These are phyloP conservation scores for Nakazawaea wyomingensis DNA, from an alignment of 805 yeast genomes.

Conservation along the genomic window DNA sequence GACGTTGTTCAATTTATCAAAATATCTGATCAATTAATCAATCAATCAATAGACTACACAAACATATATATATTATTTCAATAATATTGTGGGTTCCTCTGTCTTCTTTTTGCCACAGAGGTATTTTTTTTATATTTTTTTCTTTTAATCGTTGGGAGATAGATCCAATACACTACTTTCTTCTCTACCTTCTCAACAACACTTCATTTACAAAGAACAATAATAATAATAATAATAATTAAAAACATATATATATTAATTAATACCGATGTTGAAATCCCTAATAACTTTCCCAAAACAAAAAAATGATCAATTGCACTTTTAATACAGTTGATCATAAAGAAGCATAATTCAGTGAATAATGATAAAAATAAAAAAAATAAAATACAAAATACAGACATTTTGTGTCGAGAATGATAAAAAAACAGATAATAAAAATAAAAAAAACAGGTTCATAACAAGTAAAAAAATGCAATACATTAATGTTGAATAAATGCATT, in stretches of 20 bases:
- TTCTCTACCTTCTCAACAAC: too few species aligned
- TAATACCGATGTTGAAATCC: conserved; percentile 44
- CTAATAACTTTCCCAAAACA: conserved; percentile 25
- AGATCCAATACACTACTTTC: neutral
- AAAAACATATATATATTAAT: neutral
- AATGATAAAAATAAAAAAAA: conserved; percentile 12
- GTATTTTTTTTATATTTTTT: neutral
- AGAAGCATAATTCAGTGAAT: conserved; percentile 14
- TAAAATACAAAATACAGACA: conserved; percentile 10
- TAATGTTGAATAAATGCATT: conserved; percentile 34
- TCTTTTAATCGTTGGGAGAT: neutral
- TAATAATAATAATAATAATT: conserved; percentile 2
- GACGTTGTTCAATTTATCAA: too few species aligned
- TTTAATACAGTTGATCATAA: conserved; percentile 10
- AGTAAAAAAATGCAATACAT: conserved; percentile 21
- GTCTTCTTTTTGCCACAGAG: neutral
- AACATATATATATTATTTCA: too few species aligned
- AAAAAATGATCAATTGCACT: conserved; percentile 16
- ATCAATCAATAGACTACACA: too few species aligned
- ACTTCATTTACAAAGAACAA: neutral
- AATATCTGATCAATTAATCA: too few species aligned
- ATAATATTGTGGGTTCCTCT: too few species aligned
- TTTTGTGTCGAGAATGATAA: too few species aligned
- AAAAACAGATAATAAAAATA: conserved; percentile 1
- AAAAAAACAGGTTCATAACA: neutral